Evolutionary conservation across 2,329 filamentous ascomycete species (phyloP).

Genomic region (Diplodia corticola): DNA sequence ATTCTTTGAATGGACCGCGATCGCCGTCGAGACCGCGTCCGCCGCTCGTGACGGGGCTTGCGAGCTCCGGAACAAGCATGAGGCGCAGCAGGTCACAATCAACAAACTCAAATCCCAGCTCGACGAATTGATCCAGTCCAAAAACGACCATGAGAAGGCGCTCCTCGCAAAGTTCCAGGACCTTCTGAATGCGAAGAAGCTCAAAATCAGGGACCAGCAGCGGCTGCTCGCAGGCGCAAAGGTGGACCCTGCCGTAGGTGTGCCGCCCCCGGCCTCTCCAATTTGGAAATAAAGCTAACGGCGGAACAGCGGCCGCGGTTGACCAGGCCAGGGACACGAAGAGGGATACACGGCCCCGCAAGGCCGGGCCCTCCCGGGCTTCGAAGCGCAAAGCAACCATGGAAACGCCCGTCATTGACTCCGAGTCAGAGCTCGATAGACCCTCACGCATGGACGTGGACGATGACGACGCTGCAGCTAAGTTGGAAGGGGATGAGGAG

Average conservation of each 20-base stretch:
- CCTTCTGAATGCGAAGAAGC: conserved; percentile 76
- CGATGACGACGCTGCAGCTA: conserved; percentile 31
- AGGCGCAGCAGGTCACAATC: conserved; percentile 57
- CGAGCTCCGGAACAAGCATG: conserved; percentile 44
- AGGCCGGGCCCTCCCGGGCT: conserved; percentile 36
- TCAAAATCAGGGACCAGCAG: conserved; percentile 75
- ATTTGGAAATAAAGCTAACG: conserved; percentile 7
- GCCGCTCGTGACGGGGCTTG: conserved; percentile 49
- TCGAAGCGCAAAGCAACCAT: conserved; percentile 39
- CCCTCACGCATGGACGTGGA: conserved; percentile 30
- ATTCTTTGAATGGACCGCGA: conserved; percentile 69
- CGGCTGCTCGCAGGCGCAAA: conserved; percentile 60
- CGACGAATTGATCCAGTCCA: conserved; percentile 65
- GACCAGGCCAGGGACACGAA: conserved; percentile 30
- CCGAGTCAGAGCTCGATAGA: conserved; percentile 38
- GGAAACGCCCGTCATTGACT: conserved; percentile 25
- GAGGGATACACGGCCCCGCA: conserved; percentile 28
- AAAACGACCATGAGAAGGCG: conserved; percentile 65
- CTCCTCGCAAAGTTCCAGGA: conserved; percentile 69
- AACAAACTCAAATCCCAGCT: conserved; percentile 62
- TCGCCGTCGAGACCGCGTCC: conserved; percentile 54
- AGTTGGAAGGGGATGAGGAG: conserved; percentile 27
- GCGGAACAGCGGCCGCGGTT: conserved; percentile 32
- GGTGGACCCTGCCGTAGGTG: conserved; percentile 36
- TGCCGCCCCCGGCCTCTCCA: conserved; percentile 15